phyloP scores from a whole-genome alignment of 108 stramenopile species.

The Conticribra guillardii region DNA sequence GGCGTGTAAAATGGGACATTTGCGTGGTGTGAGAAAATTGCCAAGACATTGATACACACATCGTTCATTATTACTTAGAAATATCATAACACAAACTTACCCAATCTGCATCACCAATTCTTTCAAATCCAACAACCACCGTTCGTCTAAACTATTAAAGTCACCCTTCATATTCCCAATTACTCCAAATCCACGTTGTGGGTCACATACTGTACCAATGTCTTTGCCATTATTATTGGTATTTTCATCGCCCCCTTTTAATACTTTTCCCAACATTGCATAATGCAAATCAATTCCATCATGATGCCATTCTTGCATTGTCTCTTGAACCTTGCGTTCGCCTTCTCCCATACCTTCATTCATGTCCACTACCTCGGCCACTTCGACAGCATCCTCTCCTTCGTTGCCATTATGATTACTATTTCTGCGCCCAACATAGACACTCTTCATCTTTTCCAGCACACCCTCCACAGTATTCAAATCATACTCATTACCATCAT shows the following conservation, averaged over 20 bases:
- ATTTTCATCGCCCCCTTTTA: neutral
- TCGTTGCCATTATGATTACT: too few relatives aligned
- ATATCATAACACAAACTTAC: too few relatives aligned
- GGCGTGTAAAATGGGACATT: too few relatives aligned
- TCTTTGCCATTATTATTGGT: neutral
- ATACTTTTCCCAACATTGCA: conserved; percentile 8
- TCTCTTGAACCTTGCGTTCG: too few relatives aligned
- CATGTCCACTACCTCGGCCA: too few relatives aligned
- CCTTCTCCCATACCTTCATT: neutral
- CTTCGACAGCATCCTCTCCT: too few relatives aligned
- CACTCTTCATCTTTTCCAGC: conserved; percentile 4
- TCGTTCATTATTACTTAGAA: too few relatives aligned
- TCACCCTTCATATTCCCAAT: neutral
- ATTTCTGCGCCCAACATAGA: too few relatives aligned
- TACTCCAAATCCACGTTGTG: neutral
- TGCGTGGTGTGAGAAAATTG: too few relatives aligned
- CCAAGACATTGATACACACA: too few relatives aligned
- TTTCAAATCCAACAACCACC: conserved; percentile 11
- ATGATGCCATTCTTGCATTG: neutral
- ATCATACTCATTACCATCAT: too few relatives aligned
- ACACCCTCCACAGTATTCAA: too few relatives aligned
- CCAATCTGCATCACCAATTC: conserved; percentile 4
- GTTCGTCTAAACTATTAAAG: conserved; percentile 1
- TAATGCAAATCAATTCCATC: conserved; percentile 16
- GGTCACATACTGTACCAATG: conserved; percentile 2